Base-by-base conservation (phyloP, 169 alveolate genomes). In the Neospora caninum region DNA sequence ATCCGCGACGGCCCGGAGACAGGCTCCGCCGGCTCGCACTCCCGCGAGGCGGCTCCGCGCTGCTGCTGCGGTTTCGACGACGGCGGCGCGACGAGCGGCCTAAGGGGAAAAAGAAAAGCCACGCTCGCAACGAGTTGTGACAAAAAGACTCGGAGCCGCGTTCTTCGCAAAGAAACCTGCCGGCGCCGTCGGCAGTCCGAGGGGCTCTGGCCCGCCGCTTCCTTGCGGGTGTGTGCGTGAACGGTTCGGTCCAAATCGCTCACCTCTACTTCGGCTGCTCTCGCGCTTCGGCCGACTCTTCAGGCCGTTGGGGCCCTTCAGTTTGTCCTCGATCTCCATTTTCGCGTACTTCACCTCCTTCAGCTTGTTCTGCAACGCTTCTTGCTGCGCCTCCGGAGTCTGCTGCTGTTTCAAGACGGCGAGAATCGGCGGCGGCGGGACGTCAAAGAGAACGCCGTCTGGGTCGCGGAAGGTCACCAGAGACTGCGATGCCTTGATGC, bases 331-430 rank as follows among this genome's bases (percentile, higher is more conserved):
- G 45, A 73, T 34, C 27, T 73, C 84, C 84, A 34, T 18, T 36
- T 73, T 73, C 49, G 42, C 38, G 39, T 73, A 36, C 39, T 73
- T 36, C 43, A 36, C 84, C 84, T 73, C 84, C 84, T 73, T 73
- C 84, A 73, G 84, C 84, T 38, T 88, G 80, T 64, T 53, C 70
- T 73, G 34, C 83, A 49, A 36, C 58, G n/a, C 38, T 29, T 88
- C 80, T n/a, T 39, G 69, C 92, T 88, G 92, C 31, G 16, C 70
- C n/a, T 86, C 70, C 42, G 20, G 84, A 58, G 69, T 70, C 84
- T 88, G 92, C 92, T 88, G 92, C 92, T 88, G 92, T 84, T 88
- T 88, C 34, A 88, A 31, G 84, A 49, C 82, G 39, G 92, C n/a
- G 84, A 88, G 92, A 39, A 88, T 88, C 43, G 92, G 92, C 36